Conservation (phyloP, 202 grass and related monocot species). For the Alloteropsis angusta region DNA sequence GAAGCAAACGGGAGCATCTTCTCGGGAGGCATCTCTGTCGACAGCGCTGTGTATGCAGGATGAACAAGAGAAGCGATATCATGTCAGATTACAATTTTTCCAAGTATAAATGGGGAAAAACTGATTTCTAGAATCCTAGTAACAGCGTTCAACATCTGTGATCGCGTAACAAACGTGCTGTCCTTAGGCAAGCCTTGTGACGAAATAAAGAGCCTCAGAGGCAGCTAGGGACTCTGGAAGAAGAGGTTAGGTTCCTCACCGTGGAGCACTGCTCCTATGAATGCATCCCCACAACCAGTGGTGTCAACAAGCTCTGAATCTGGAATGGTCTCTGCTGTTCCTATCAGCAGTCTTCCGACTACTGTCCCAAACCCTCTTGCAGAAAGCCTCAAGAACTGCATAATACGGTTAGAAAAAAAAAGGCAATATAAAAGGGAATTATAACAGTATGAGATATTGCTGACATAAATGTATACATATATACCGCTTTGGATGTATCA, state of each 20-base stretch:
- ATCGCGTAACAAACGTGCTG: too few species aligned
- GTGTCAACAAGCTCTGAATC: slow-evolving; percentile 41
- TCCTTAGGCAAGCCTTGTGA: too few species aligned
- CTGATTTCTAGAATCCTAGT: too few species aligned
- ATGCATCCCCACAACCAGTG: slow-evolving; percentile 50
- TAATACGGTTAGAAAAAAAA: background rate
- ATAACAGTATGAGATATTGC: background rate
- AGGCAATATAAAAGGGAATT: background rate
- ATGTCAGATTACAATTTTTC: too few species aligned
- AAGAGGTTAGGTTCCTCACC: slow-evolving; percentile 19
- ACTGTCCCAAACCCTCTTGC: slow-evolving; percentile 17
- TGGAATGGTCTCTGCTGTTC: slow-evolving; percentile 44
- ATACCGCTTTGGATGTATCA: background rate
- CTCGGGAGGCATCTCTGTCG: slow-evolving; percentile 25
- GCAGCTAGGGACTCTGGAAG: too few species aligned
- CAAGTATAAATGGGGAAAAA: too few species aligned
- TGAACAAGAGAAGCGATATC: background rate
- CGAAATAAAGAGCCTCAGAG: too few species aligned
- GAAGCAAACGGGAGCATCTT: slow-evolving; percentile 48
- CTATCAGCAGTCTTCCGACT: slow-evolving; percentile 36
- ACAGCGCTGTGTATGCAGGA: slow-evolving; percentile 23
- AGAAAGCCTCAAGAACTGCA: slow-evolving; percentile 28
- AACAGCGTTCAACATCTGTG: too few species aligned
- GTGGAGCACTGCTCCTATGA: slow-evolving; percentile 43
- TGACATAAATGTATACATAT: background rate